Evolutionary conservation across 371 early-diverging fungal species (phyloP).

Genomic region (Neoconidiobolus thromboides): DNA sequence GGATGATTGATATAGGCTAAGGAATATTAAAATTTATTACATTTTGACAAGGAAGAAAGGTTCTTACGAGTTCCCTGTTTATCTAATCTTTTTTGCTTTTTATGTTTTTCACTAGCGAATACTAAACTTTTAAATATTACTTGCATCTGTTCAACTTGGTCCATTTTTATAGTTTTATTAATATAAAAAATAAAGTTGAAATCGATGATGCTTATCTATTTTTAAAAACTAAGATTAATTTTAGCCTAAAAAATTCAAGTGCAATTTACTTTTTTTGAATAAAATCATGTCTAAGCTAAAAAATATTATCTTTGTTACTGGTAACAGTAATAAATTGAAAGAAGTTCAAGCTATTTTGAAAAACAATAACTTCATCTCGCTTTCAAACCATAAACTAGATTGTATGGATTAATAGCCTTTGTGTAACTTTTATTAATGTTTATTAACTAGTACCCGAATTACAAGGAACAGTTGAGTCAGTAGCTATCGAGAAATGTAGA

Average conservation of each 20-base stretch:
- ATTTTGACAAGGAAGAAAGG: background rate
- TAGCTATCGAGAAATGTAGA: conserved; percentile 64
- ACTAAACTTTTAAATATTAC: background rate
- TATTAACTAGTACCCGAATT: conserved; percentile 53
- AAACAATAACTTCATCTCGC: conserved; percentile 24
- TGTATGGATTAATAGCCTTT: conserved; percentile 21
- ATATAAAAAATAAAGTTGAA: too few species aligned
- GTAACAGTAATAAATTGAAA: conserved; percentile 81
- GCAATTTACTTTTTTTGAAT: too few species aligned
- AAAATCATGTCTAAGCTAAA: too few species aligned
- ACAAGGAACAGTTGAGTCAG: conserved; percentile 56
- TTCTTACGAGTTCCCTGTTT: conserved; percentile 15
- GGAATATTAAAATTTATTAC: background rate
- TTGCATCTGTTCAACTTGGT: background rate
- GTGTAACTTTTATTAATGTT: background rate
- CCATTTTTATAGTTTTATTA: too few species aligned
- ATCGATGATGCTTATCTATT: too few species aligned
- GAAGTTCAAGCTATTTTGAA: conserved; percentile 74
- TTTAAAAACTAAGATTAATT: too few species aligned
- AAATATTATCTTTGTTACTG: conserved; percentile 15
- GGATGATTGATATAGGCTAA: conserved; percentile 34
- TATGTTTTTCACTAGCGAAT: conserved; percentile 27
- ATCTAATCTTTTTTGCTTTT: conserved; percentile 22
- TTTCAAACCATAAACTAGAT: conserved; percentile 51
- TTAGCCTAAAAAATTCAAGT: too few species aligned